These are phyloP conservation scores for Dactylellina parvicollis DNA, from an alignment of 2,329 filamentous ascomycete genomes.

Conservation along the genomic window DNA sequence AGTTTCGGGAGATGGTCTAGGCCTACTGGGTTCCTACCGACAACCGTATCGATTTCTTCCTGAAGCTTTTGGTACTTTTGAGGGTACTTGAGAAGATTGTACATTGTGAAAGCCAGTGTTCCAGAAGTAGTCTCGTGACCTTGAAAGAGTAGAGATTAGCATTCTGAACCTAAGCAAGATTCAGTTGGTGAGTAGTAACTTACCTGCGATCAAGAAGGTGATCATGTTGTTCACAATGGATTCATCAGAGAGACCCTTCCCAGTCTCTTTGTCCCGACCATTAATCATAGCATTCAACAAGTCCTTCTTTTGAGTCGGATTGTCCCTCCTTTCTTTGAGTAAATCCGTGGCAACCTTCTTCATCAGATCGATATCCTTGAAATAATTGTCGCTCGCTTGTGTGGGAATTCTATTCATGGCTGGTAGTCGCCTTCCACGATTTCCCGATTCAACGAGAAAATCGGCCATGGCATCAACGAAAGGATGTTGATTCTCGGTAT, in stretches of 20 bases:
- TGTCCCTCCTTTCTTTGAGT: conserved; percentile 68
- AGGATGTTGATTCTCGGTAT: conserved; percentile 74
- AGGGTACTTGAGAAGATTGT: conserved; percentile 73
- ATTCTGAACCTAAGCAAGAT: too few relatives aligned
- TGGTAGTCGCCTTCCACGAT: conserved; percentile 64
- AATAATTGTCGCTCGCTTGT: conserved; percentile 64
- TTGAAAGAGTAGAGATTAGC: conserved; percentile 53
- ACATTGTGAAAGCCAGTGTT: conserved; percentile 72
- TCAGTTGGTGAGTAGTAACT: too few relatives aligned
- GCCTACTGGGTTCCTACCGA: conserved; percentile 69
- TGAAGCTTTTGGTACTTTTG: conserved; percentile 70
- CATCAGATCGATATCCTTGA: conserved; percentile 68
- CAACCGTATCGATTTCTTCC: conserved; percentile 73
- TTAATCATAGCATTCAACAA: conserved; percentile 76
- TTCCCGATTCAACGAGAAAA: conserved; percentile 70
- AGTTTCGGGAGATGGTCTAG: conserved; percentile 73
- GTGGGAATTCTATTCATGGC: conserved; percentile 66
- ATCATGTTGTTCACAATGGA: conserved; percentile 76
- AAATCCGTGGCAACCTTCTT: conserved; percentile 70
- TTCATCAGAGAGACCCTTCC: conserved; percentile 71
- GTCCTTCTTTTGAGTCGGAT: conserved; percentile 71
- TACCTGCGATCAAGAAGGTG: conserved; percentile 74
- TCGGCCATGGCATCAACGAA: conserved; percentile 75
- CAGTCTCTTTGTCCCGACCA: conserved; percentile 74
- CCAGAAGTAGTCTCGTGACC: conserved; percentile 78